Base-by-base conservation (phyloP, 2,329 filamentous ascomycete species). In the Didymella segeticola region DNA sequence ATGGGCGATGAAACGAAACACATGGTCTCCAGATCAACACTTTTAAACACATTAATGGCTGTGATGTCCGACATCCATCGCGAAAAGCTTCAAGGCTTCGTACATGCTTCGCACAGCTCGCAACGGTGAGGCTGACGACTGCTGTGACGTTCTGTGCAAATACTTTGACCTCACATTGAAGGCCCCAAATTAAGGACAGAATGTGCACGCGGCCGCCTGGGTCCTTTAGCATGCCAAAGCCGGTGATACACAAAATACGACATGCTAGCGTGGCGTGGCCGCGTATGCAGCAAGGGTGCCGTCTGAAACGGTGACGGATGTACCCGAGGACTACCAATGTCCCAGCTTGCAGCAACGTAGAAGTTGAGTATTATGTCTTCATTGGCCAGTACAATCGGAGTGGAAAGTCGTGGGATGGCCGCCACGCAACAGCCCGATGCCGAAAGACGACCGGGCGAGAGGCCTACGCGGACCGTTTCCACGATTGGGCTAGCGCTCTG, bases 51-150 rank as follows among this genome's bases (percentile, higher is more conserved):
- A 17, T 25, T 47, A 4, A 43, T 12, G 2, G 15, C 23, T 3
- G 12, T n/a, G 26, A 39, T 48, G 46, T 49, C 31, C 33, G 45
- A 45, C 10, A 6, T 23, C 33, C 11, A 46, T 45, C 23, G 9
- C 25, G 31, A 34, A 27, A 41, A 53, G 51, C 45, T 49, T 45
- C 27, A 22, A 25, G 39, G 33, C 39, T 30, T 49, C 29, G 45
- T 41, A 48, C 51, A 54, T 49, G 51, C 51, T 29, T 48, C 11
- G 39, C 17, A 29, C 26, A 17, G 26, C 27, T 20, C 17, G 45
- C 43, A 46, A 48, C 27, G 45, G 29, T 19, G 23, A 29, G 19
- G 45, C 51, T 48, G 49, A 54, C 51, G 51, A 49, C 45, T 48
- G 20, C 33, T 25, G 37, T 47, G 49, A 42, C 17, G 49, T 29